Evolutionary conservation across 2,329 filamentous ascomycete species (phyloP).

Genomic region (Nannizziopsis arthrosporioides): DNA sequence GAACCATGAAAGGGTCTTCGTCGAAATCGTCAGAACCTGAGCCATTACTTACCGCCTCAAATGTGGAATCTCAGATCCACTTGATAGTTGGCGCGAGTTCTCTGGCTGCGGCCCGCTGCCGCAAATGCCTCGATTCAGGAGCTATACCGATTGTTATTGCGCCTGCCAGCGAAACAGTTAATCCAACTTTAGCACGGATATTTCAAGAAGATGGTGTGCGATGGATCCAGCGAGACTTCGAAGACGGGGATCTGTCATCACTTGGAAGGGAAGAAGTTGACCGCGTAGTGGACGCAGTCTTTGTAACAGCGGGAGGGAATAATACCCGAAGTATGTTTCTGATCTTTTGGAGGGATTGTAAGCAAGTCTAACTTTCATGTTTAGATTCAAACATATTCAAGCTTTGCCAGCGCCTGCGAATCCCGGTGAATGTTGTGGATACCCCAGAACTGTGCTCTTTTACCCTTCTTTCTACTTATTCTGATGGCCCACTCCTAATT

Average conservation of each 20-base stretch:
- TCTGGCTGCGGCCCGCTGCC: slow-evolving; percentile 72
- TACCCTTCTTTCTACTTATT: slow-evolving; percentile 75
- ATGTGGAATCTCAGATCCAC: slow-evolving; percentile 47
- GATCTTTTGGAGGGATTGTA: not conserved
- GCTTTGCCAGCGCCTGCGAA: slow-evolving; percentile 65
- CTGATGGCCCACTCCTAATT: slow-evolving; percentile 82
- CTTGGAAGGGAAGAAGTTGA: slow-evolving; percentile 72
- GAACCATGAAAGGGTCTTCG: slow-evolving; percentile 6
- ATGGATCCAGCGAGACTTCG: slow-evolving; percentile 44
- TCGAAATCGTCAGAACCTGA: not conserved
- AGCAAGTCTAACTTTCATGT: slow-evolving; percentile 1
- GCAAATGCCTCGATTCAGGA: slow-evolving; percentile 68
- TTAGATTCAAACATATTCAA: slow-evolving; percentile 56
- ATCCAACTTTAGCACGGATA: slow-evolving; percentile 43
- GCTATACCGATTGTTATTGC: slow-evolving; percentile 70
- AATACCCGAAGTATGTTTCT: slow-evolving; percentile 37
- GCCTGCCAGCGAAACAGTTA: slow-evolving; percentile 49
- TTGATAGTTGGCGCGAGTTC: slow-evolving; percentile 78
- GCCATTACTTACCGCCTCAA: slow-evolving; percentile 30
- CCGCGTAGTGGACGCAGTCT: slow-evolving; percentile 76
- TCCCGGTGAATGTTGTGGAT: slow-evolving; percentile 89
- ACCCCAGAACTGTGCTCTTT: slow-evolving; percentile 79
- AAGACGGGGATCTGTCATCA: slow-evolving; percentile 58
- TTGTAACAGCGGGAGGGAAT: slow-evolving; percentile 56
- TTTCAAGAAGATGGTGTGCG: slow-evolving; percentile 33